Conservation (phyloP, 2,329 filamentous ascomycete genomes). For the Exophiala sideris region DNA sequence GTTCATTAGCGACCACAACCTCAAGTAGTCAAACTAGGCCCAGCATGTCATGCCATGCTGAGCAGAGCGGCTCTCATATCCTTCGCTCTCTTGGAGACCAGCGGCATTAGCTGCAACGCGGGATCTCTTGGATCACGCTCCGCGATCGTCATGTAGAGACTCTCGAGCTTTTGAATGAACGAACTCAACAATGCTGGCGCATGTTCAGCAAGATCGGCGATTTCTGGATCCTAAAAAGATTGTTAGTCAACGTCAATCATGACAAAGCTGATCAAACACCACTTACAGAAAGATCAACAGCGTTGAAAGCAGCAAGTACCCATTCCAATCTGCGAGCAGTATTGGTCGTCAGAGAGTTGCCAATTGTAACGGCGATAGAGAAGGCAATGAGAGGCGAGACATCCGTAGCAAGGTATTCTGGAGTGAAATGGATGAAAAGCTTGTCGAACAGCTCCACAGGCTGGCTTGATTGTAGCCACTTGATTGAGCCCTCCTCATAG, state of each 20-base stretch:
- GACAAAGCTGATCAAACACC: not conserved
- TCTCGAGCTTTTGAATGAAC: constrained; percentile 56
- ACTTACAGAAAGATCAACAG: constrained; percentile 53
- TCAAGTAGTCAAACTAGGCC: not conserved
- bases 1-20: too few species aligned
- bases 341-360: constrained; percentile 53
- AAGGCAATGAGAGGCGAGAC: constrained; percentile 58
- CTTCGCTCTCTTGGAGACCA: constrained; percentile 42
- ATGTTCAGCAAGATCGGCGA: constrained; percentile 26
- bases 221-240: constrained; percentile 26
- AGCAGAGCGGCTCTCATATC: constrained; percentile 28
- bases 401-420: constrained; percentile 50
- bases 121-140: constrained; percentile 51
- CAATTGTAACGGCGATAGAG: constrained; percentile 62
- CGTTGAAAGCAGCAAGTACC: constrained; percentile 55
- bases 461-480: constrained; percentile 61
- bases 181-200: constrained; percentile 25
- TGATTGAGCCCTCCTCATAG: constrained; percentile 46
- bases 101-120: constrained; percentile 51
- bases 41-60: not conserved
- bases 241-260: constrained; percentile 8
- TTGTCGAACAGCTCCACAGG: constrained; percentile 61
- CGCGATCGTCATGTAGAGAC: constrained; percentile 49
- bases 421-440: constrained; percentile 57
- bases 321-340: constrained; percentile 55